phyloP scores from a whole-genome alignment of 352 stramenopile genomes.

The Phytopythium boreale region DNA sequence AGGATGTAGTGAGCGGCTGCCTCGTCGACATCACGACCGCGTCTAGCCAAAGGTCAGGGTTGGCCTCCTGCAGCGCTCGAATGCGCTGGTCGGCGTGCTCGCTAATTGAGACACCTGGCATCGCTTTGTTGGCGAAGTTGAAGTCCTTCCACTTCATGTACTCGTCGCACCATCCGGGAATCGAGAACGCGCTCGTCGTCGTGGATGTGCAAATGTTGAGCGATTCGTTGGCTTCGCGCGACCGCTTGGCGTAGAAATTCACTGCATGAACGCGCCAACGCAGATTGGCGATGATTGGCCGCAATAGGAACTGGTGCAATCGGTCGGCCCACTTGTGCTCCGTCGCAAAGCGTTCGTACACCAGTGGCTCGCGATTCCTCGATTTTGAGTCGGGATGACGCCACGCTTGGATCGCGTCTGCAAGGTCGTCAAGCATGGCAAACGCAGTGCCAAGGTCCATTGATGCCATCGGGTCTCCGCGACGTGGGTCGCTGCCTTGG shows the following conservation, averaged over 20 bases:
- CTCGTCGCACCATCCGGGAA: slow-evolving; percentile 14
- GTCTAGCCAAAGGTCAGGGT: slow-evolving; percentile 28
- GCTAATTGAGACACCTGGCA: slow-evolving; percentile 15
- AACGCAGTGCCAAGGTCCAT: slow-evolving; percentile 22
- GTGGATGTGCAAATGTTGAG: slow-evolving; percentile 14
- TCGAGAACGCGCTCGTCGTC: neutral
- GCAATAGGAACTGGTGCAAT: slow-evolving; percentile 22
- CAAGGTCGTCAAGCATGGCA: slow-evolving; percentile 21
- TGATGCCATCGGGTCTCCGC: neutral
- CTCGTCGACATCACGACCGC: slow-evolving; percentile 21
- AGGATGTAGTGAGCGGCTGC: slow-evolving; percentile 15
- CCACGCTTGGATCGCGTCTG: slow-evolving; percentile 6
- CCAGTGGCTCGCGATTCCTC: too few relatives aligned
- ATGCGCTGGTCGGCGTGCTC: slow-evolving; percentile 34
- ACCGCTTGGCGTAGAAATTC: slow-evolving; percentile 11
- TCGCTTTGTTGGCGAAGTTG: slow-evolving; percentile 14
- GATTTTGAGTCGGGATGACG: neutral
- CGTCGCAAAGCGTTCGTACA: slow-evolving; percentile 14
- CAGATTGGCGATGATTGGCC: slow-evolving; percentile 11
- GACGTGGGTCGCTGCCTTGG: neutral
- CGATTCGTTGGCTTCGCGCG: neutral
- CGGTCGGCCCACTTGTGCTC: slow-evolving; percentile 31
- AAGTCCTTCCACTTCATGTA: slow-evolving; percentile 8
- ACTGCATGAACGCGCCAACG: slow-evolving; percentile 17
- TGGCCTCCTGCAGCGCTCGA: slow-evolving; percentile 12